Evolutionary conservation across 1,284 basidiomycete species (phyloP).

Genomic region (Wolfiporia cocos): DNA sequence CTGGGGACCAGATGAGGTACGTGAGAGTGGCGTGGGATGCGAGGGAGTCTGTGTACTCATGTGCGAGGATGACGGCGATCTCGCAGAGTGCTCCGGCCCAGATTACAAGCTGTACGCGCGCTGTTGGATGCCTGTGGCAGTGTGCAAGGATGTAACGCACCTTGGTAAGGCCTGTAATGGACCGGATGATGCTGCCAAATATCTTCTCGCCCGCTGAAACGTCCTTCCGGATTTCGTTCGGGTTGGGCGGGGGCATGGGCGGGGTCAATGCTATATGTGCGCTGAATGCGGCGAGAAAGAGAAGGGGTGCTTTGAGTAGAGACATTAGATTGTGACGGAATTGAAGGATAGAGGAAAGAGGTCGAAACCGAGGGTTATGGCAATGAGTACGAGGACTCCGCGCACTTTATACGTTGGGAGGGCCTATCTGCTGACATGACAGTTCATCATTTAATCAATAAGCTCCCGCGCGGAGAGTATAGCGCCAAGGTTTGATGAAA

Average conservation of each 20-base stretch:
- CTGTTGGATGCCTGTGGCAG: background rate
- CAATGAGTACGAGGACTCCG: too few relatives aligned
- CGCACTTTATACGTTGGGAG: too few relatives aligned
- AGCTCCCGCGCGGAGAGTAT: too few relatives aligned
- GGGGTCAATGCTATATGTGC: conserved; percentile 1
- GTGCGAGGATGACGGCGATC: conserved; percentile 7
- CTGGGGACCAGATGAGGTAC: background rate
- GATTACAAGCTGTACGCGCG: background rate
- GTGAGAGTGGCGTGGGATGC: conserved; percentile 1
- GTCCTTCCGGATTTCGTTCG: background rate
- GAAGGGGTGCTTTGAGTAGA: conserved; percentile 5
- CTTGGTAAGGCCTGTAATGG: background rate
- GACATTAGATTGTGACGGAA: conserved; percentile 2
- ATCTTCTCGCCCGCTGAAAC: conserved; percentile 1
- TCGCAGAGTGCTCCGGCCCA: conserved; percentile 3
- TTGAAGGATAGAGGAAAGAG: background rate
- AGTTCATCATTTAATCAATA: too few relatives aligned
- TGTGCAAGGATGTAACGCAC: background rate
- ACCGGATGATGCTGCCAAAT: conserved; percentile 1
- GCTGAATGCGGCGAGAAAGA: background rate
- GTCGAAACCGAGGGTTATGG: background rate
- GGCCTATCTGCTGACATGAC: too few relatives aligned
- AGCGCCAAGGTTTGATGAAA: too few relatives aligned
- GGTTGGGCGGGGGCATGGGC: background rate
- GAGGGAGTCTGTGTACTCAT: background rate